phyloP scores from a whole-genome alignment of 345 rosid species.

The Citrus cavaleriei region DNA sequence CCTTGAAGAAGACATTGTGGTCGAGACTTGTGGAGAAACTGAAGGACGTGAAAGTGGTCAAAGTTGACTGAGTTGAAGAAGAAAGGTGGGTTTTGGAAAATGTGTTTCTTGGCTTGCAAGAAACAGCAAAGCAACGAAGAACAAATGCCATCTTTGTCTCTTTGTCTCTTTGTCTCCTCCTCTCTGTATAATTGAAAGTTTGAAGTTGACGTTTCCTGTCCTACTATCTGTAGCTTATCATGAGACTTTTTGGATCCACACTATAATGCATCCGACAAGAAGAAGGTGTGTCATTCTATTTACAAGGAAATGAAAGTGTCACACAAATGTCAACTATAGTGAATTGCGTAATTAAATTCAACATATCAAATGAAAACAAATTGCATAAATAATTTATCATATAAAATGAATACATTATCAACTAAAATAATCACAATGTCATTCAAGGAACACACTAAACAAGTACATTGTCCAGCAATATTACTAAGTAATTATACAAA shows the following conservation, averaged over 20 bases:
- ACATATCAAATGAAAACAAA: too few relatives aligned
- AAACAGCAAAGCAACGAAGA: neutral
- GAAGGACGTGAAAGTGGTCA: neutral
- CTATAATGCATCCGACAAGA: neutral
- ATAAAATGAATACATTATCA: too few relatives aligned
- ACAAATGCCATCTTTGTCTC: neutral
- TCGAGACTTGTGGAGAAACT: slow-evolving; percentile 14
- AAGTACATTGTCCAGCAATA: too few relatives aligned
- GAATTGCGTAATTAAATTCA: too few relatives aligned
- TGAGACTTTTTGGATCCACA: neutral
- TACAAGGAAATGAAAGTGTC: neutral
- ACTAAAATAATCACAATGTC: too few relatives aligned
- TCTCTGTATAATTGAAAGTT: neutral
- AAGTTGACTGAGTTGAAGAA: neutral
- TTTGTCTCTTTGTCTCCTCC: neutral
- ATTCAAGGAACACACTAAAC: too few relatives aligned
- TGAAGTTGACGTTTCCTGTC: neutral
- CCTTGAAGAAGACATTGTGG: slow-evolving; percentile 10
- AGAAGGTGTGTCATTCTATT: neutral
- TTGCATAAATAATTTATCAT: too few relatives aligned
- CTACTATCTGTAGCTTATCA: neutral
- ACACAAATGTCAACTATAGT: too few relatives aligned
- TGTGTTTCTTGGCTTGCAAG: too few relatives aligned
- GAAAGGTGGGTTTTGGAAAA: neutral
- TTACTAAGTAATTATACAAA: too few relatives aligned